A percentile compares a stretch with the other conserved stretches of the same genome.
These are phyloP conservation scores for Citrus hindsii DNA, from an alignment of 345 rosid species.

Conservation along the genomic window DNA sequence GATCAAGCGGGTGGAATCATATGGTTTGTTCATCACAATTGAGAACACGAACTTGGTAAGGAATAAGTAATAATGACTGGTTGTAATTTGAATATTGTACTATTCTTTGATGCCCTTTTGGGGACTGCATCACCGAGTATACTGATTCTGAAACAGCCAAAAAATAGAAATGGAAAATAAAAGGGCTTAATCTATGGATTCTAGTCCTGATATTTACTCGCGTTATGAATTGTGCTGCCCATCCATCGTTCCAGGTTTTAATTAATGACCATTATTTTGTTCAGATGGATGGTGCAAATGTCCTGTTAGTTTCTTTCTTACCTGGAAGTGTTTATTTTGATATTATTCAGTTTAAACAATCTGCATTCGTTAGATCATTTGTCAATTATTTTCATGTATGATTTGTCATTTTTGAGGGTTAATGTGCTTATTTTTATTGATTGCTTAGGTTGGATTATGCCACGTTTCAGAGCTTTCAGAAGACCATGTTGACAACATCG, in stretches of 20 bases:
- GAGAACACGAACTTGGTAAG: conserved; percentile 69
- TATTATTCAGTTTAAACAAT: not conserved
- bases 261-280: not conserved
- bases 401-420: not conserved
- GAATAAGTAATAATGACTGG: conserved; percentile 6
- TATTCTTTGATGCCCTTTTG: not conserved
- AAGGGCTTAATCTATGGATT: not conserved
- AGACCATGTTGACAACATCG: conserved; percentile 51
- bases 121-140: not conserved
- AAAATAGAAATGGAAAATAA: not conserved
- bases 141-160: not conserved
- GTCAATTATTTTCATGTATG: not conserved
- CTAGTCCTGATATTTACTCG: not conserved
- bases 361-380: not conserved
- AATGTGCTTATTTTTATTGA: conserved; percentile 10
- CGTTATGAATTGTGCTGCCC: not conserved
- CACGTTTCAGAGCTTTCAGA: conserved; percentile 80
- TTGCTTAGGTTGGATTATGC: conserved; percentile 83
- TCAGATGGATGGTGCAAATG: not conserved
- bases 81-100: not conserved
- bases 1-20: conserved; percentile 77
- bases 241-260: not conserved
- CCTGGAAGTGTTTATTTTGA: not conserved
- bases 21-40: conserved; percentile 72
- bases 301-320: not conserved